A percentile compares a stretch with the other conserved stretches of the same genome.
These are phyloP conservation scores for Talaromyces sp. DNA, from an alignment of 2,329 filamentous ascomycete species.

Conservation along the genomic window DNA sequence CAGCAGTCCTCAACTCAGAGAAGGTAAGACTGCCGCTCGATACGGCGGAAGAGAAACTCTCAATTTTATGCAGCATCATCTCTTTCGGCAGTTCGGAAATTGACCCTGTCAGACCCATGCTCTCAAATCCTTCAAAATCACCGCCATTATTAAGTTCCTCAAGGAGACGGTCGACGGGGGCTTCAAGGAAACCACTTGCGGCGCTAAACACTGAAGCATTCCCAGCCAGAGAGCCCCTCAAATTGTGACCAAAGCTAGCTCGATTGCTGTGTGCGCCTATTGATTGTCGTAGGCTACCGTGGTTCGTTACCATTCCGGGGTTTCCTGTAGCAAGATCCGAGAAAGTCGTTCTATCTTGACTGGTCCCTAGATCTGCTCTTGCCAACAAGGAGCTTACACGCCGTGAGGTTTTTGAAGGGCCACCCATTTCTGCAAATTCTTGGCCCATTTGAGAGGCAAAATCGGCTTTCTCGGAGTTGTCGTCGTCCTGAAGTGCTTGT, in stretches of 20 bases:
- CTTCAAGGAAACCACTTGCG: conserved; percentile 62
- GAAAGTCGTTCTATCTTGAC: conserved; percentile 76
- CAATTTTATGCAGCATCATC: conserved; percentile 66
- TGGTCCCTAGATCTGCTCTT: conserved; percentile 78
- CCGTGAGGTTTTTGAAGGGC: conserved; percentile 61
- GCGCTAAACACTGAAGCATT: conserved; percentile 42
- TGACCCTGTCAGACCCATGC: conserved; percentile 68
- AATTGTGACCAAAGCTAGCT: conserved; percentile 53
- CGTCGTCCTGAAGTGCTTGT: conserved; percentile 39
- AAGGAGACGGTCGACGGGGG: conserved; percentile 64
- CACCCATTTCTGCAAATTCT: conserved; percentile 54
- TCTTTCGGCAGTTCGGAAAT: conserved; percentile 68
- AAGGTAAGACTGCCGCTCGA: conserved; percentile 27
- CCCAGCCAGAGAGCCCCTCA: conserved; percentile 54
- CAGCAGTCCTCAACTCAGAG: conserved; percentile 19
- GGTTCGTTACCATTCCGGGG: conserved; percentile 29
- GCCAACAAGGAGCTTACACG: conserved; percentile 89
- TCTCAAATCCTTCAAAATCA: conserved; percentile 65
- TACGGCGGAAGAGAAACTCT: conserved; percentile 59
- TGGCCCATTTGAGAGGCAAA: conserved; percentile 68
- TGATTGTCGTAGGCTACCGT: conserved; percentile 61
- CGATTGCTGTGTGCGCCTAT: conserved; percentile 64
- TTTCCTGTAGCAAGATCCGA: conserved; percentile 60
- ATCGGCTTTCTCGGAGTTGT: conserved; percentile 51
- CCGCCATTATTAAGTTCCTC: conserved; percentile 62